Evolutionary conservation across 768 basidiomycete species (phyloP), one percentile per base, ranked within the genome.

Genomic region (Coprinellus aureogranulatus): DNA sequence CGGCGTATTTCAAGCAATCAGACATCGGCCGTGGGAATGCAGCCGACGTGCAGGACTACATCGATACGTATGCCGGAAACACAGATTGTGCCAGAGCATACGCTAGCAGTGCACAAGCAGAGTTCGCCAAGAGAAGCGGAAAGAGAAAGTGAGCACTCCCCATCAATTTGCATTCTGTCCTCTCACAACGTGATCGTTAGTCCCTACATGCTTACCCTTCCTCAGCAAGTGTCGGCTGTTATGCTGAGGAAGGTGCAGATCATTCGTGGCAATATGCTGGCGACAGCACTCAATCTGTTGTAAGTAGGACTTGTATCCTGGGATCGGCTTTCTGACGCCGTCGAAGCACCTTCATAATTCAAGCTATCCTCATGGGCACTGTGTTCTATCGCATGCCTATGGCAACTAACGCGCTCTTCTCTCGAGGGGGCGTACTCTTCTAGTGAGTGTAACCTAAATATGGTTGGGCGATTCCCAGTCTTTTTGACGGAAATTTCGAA

Each of bases 381-480:
- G 80, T 89, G 26, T 92, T 88, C 76, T 75, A 83, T 56, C 73
- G 78, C 8, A 70, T 85, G 31, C 75, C 81, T 0, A 72, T 81
- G 16, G 72, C 74, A 9, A 89, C 89, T 0, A 68, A 75, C 16
- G 83, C 82, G 10, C 87, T 81, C 66, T 91, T 89, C 75, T 85
- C 87, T 20, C 82, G 90, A n/a, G 89, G 89, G 41, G 85, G 90
- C 71, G 77, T 88, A 23, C 74, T 93, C n/a, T 92, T 89, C 80
- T 90, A 90, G 81, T 87, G 67, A 31, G 82, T 71, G n/a, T n/a
- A n/a, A n/a, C n/a, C n/a, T n/a, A n/a, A n/a, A n/a, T n/a, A n/a
- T n/a, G n/a, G n/a, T n/a, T n/a, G n/a, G n/a, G n/a, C n/a, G n/a
- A n/a, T n/a, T n/a, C n/a, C n/a, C n/a, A n/a, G n/a, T n/a, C n/a